Conservation (phyloP, 2,329 filamentous ascomycete genomes). For the Fusarium sp. region DNA sequence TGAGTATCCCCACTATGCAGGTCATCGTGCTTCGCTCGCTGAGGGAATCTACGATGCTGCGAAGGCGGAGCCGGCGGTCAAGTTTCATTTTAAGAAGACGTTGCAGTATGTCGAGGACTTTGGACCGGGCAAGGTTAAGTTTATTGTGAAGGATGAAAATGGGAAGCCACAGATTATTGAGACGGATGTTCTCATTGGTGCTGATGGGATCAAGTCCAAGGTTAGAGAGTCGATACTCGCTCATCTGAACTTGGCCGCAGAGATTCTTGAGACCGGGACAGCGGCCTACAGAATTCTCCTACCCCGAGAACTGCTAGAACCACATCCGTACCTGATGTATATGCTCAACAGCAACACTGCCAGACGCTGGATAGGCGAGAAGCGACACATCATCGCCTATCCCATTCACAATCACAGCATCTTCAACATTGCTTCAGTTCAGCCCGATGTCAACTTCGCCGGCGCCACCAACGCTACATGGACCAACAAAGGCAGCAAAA, state of each 20-base stretch:
- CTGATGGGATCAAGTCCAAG: slow-evolving; percentile 23
- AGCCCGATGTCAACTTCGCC: slow-evolving; percentile 20
- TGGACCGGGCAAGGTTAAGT: neutral
- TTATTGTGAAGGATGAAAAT: neutral
- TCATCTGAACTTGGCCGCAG: neutral
- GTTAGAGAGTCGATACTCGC: slow-evolving; percentile 17
- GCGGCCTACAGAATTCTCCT: slow-evolving; percentile 5
- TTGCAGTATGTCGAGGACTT: slow-evolving; percentile 1
- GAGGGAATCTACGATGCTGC: slow-evolving; percentile 7
- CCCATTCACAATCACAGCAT: slow-evolving; percentile 22
- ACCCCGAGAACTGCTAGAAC: neutral
- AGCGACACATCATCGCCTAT: slow-evolving; percentile 21
- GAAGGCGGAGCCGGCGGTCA: slow-evolving; percentile 5
- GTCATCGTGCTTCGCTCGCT: slow-evolving; percentile 20
- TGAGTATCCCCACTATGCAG: slow-evolving; percentile 9
- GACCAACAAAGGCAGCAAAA: slow-evolving; percentile 20
- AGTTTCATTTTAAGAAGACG: slow-evolving; percentile 16
- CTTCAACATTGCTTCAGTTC: slow-evolving; percentile 14
- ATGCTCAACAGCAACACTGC: slow-evolving; percentile 4
- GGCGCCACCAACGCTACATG: slow-evolving; percentile 10
- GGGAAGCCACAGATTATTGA: neutral
- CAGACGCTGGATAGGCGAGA: slow-evolving; percentile 12
- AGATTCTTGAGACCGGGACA: neutral
- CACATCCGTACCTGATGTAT: slow-evolving; percentile 8
- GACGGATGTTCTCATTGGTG: slow-evolving; percentile 19